Evolutionary conservation across 1,284 basidiomycete species (phyloP).

Genomic region (Cystobasidium pallidum): DNA sequence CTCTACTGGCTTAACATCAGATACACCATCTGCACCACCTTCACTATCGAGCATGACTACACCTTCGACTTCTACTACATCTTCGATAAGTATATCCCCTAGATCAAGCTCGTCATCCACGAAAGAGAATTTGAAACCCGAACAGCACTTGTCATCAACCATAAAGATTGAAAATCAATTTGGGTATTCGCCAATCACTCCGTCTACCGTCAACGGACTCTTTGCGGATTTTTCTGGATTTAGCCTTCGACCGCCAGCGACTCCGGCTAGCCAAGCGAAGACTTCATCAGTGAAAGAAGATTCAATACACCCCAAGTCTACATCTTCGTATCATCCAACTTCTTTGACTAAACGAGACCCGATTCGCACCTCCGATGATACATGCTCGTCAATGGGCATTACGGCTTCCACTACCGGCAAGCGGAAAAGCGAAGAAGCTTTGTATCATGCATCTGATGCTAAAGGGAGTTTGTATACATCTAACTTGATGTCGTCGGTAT

Average conservation of each 20-base stretch:
- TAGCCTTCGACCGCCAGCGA: not conserved
- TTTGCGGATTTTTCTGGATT: conserved; percentile 30
- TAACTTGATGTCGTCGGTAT: not conserved
- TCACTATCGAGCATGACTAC: not conserved
- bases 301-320: not conserved
- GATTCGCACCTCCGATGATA: not conserved
- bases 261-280: too few relatives aligned
- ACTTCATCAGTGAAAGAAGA: not conserved
- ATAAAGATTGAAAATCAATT: not conserved
- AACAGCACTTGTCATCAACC: not conserved
- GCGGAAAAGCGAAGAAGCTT: not conserved
- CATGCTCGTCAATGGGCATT: not conserved
- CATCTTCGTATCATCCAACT: not conserved
- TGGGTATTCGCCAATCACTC: not conserved
- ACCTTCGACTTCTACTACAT: not conserved
- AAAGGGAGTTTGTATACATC: not conserved
- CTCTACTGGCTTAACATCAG: not conserved
- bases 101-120: not conserved
- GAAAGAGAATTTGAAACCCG: not conserved
- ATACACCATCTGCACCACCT: conserved; percentile 1
- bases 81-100: not conserved
- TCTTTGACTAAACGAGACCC: not conserved
- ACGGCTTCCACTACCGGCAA: not conserved
- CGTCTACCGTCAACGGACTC: conserved; percentile 15
- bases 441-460: not conserved